Percentiles rank a stretch among this genome's conserved stretches.
These are phyloP conservation scores for Fistulifera pelliculosa DNA, from an alignment of 108 stramenopile species.

Conservation along the genomic window DNA sequence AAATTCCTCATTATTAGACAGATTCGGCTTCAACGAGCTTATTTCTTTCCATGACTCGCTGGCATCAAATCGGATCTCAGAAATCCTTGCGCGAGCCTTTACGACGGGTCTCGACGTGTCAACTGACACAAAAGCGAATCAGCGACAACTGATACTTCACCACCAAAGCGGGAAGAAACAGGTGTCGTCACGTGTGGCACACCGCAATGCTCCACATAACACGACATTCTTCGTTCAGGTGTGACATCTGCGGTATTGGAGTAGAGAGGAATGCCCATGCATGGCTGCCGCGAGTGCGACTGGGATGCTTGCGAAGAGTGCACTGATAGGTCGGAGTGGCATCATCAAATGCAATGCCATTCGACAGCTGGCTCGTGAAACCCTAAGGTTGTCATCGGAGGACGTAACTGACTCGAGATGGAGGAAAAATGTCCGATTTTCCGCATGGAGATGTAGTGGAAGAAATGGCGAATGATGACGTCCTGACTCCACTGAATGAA, in stretches of 20 bases:
- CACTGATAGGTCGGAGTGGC: conserved; percentile 37
- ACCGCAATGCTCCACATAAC: conserved; percentile 31
- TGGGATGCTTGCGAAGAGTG: conserved; percentile 47
- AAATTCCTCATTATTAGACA: conserved; percentile 13
- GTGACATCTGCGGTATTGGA: conserved; percentile 46
- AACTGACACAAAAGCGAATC: not conserved
- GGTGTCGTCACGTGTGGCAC: conserved; percentile 30
- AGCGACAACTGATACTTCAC: not conserved
- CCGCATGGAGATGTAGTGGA: not conserved
- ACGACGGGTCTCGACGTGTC: too few species aligned
- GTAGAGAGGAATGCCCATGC: conserved; percentile 39
- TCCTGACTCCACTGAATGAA: not conserved
- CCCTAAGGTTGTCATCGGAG: not conserved
- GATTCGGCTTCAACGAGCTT: conserved; percentile 30
- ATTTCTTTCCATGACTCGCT: conserved; percentile 21
- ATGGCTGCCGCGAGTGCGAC: conserved; percentile 43
- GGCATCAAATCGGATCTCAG: conserved; percentile 14
- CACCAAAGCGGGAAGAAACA: not conserved
- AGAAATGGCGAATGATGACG: not conserved
- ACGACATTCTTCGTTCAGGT: conserved; percentile 39
- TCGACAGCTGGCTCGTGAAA: conserved; percentile 14
- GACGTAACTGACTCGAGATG: conserved; percentile 2
- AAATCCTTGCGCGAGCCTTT: conserved; percentile 8
- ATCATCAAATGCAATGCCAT: conserved; percentile 27
- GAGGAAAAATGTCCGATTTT: conserved; percentile 1